Conservation (phyloP, 306 rosid genomes). For the Crotalaria pallida region DNA sequence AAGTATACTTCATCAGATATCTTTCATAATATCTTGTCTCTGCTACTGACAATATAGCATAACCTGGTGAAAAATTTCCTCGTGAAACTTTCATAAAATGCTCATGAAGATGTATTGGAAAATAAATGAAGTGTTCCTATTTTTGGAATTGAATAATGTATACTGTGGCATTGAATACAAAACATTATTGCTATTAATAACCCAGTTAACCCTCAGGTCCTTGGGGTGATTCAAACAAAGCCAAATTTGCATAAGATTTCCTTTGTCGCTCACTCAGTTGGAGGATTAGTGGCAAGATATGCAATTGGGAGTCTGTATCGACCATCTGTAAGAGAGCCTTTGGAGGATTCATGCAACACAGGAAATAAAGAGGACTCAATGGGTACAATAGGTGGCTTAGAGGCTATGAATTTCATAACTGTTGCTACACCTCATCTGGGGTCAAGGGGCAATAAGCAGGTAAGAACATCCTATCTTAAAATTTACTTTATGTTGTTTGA, state of each 20-base stretch:
- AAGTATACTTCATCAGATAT: neutral
- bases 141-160: neutral
- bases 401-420: slow-evolving; percentile 80
- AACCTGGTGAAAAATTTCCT: neutral
- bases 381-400: slow-evolving; percentile 75
- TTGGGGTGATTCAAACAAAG: slow-evolving; percentile 59
- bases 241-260: slow-evolving; percentile 73
- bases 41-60: neutral
- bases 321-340: slow-evolving; percentile 38
- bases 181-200: neutral
- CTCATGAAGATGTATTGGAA: neutral
- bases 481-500: slow-evolving; percentile 5
- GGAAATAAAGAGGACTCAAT: slow-evolving; percentile 32
- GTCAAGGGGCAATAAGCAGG: slow-evolving; percentile 98
- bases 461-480: slow-evolving; percentile 16
- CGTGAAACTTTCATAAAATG: slow-evolving; percentile 8
- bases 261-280: slow-evolving; percentile 91
- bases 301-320: slow-evolving; percentile 80
- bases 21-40: neutral
- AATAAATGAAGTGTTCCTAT: neutral
- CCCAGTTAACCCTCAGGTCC: slow-evolving; percentile 45
- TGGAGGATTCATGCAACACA: slow-evolving; percentile 28
- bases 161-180: neutral
- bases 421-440: slow-evolving; percentile 98
- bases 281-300: slow-evolving; percentile 92